Evolutionary conservation across 1,139 yeast species (phyloP), one percentile per base, ranked within the genome.

Genomic region (Pichia sp.): DNA sequence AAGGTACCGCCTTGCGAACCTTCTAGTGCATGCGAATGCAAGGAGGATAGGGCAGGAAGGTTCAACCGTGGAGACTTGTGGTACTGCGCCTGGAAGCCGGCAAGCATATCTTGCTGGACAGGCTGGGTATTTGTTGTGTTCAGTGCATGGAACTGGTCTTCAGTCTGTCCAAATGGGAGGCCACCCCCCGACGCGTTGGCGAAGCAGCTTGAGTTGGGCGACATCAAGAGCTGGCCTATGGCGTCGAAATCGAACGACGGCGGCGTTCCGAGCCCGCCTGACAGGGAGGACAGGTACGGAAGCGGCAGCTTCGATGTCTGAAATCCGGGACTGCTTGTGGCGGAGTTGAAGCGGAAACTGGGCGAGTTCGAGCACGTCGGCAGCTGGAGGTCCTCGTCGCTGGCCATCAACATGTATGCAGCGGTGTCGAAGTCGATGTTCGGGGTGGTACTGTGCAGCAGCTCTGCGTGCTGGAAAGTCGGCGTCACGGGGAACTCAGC

Each of bases 221-320:
- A 56, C 45, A 56, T 40, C 7, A 56, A 50, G 43, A 56, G 4
- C 13, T 53, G 54, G 10, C 58, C 58, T 16, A 56, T 56, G n/a
- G 51, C 40, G 26, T 56, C 54, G 30, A 56, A 56, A 29, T 56
- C 56, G 29, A 53, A 50, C 23, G 10, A 41, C 16, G 42, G 47
- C 11, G 47, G 44, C 5, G 42, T 45, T 26, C 36, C 36, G 8
- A 40, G 31, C 26, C 15, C 15, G 40, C 15, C n/a, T 4, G n/a
- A 2, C 23, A 19, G 40, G 15, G 15, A 11, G 7, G 40, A 11
- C 15, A 36, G 13, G n/a, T 36, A 36, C 40, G 40, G 40, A 2
- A 36, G 15, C 40, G 40, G 40, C 7, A 36, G 40, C n/a, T 36
- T 45, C 47, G n/a, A 10, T 11, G 34, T 44, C 34, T 8, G 32